These are phyloP conservation scores for Eutrema heterophyllum DNA, from an alignment of 345 rosid species.

Conservation along the genomic window DNA sequence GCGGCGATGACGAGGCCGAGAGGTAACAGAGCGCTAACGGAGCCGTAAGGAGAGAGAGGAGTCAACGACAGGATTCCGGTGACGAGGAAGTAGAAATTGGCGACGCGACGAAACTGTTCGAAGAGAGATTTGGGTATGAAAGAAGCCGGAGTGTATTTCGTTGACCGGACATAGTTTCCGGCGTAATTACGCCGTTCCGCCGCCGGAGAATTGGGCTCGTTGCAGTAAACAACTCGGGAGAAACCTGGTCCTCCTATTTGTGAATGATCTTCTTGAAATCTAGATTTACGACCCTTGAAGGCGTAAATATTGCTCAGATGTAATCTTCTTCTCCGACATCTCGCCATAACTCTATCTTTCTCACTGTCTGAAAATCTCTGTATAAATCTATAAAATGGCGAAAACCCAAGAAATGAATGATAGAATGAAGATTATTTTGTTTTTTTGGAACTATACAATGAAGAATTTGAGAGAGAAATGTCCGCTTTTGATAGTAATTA, in stretches of 20 bases:
- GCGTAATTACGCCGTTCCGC: slow-evolving; percentile 44
- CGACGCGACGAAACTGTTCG: slow-evolving; percentile 95
- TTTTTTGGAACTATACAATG: neutral
- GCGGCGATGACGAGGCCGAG: slow-evolving; percentile 72
- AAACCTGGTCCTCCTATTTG: slow-evolving; percentile 93
- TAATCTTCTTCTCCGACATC: slow-evolving; percentile 48
- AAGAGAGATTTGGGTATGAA: slow-evolving; percentile 82
- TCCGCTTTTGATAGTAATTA: neutral
- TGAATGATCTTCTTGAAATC: slow-evolving; percentile 63
- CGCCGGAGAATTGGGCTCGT: slow-evolving; percentile 65
- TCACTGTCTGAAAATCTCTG: slow-evolving; percentile 9
- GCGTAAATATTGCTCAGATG: slow-evolving; percentile 65
- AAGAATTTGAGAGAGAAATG: neutral
- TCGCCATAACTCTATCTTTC: slow-evolving; percentile 29
- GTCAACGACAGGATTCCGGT: slow-evolving; percentile 80
- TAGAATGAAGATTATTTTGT: neutral
- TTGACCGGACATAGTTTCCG: slow-evolving; percentile 69
- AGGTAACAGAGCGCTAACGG: slow-evolving; percentile 80
- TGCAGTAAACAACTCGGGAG: slow-evolving; percentile 75
- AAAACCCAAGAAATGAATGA: neutral
- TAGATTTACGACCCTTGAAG: slow-evolving; percentile 57
- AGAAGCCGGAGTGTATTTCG: slow-evolving; percentile 72
- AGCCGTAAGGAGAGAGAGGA: slow-evolving; percentile 67
- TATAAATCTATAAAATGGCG: neutral
- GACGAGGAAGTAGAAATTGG: slow-evolving; percentile 80